A percentile compares a stretch with the other conserved stretches of the same genome.
These are phyloP conservation scores for Otatea glauca DNA, from an alignment of 176 grass and related monocot species.

Conservation along the genomic window DNA sequence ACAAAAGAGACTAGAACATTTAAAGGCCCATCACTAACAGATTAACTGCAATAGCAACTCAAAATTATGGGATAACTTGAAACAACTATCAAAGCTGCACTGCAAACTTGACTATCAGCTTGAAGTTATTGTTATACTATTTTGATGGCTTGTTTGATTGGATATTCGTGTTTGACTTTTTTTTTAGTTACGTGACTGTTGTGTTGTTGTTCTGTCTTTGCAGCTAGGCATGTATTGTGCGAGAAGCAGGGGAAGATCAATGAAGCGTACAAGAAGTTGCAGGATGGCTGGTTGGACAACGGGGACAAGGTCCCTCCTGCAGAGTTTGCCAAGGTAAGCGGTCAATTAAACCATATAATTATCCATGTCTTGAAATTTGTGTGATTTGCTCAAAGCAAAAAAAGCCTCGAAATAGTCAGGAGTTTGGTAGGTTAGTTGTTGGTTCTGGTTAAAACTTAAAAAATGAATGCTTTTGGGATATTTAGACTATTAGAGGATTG, in stretches of 20 bases:
- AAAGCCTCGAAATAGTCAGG: neutral
- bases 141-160: neutral
- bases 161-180: neutral
- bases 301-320: conserved; percentile 93
- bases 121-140: neutral
- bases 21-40: neutral
- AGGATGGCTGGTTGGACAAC: conserved; percentile 91
- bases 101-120: neutral
- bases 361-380: neutral
- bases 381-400: neutral
- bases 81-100: neutral
- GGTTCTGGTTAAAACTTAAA: neutral
- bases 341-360: neutral
- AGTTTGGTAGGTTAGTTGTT: neutral
- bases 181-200: neutral
- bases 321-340: conserved; percentile 86
- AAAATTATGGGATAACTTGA: neutral
- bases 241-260: conserved; percentile 99
- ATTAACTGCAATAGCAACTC: neutral
- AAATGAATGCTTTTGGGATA: neutral
- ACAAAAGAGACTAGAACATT: neutral
- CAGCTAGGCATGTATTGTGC: conserved; percentile 86
- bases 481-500: neutral
- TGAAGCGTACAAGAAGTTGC: conserved; percentile 95
- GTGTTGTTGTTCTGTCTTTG: conserved; percentile 10